Conservation (phyloP, 2,329 filamentous ascomycete species). For the Sclerotinia nivalis region DNA sequence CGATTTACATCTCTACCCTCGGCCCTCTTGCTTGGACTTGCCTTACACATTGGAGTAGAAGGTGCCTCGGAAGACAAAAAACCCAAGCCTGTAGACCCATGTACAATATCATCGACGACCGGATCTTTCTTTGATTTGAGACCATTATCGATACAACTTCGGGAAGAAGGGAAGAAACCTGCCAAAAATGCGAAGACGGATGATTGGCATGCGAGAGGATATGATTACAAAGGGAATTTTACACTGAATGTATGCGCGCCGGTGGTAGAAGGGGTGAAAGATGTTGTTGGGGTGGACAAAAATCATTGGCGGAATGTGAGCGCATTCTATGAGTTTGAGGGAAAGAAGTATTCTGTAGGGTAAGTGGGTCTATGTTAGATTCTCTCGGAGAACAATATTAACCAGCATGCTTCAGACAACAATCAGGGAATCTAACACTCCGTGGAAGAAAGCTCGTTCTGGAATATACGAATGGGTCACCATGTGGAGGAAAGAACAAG, state of each 20-base stretch:
- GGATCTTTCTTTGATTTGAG: conserved; percentile 42
- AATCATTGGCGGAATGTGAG: conserved; percentile 70
- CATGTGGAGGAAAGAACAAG: conserved; percentile 58
- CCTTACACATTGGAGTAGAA: conserved; percentile 33
- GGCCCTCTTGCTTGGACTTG: conserved; percentile 36
- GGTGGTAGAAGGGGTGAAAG: conserved; percentile 65
- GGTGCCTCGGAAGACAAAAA: conserved; percentile 35
- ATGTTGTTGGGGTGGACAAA: conserved; percentile 65
- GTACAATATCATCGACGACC: conserved; percentile 38
- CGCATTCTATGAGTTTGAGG: conserved; percentile 70
- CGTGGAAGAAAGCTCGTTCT: conserved; percentile 74
- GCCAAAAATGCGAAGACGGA: conserved; percentile 57
- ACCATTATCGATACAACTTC: conserved; percentile 36
- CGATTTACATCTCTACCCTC: conserved; percentile 34
- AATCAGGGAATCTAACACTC: conserved; percentile 48
- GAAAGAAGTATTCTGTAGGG: conserved; percentile 74
- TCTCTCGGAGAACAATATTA: conserved; percentile 2
- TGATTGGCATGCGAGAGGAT: conserved; percentile 66
- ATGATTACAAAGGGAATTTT: conserved; percentile 79
- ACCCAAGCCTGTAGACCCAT: conserved; percentile 37
- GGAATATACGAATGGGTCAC: conserved; percentile 76
- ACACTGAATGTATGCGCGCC: conserved; percentile 79
- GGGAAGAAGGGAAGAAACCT: conserved; percentile 42
- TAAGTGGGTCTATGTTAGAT: conserved; percentile 44
- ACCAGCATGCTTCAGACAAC: conserved; percentile 26